A percentile compares a stretch with the other conserved stretches of the same genome.
phyloP scores from a whole-genome alignment of 2,329 filamentous ascomycete species.

The Aureobasidium vineae region DNA sequence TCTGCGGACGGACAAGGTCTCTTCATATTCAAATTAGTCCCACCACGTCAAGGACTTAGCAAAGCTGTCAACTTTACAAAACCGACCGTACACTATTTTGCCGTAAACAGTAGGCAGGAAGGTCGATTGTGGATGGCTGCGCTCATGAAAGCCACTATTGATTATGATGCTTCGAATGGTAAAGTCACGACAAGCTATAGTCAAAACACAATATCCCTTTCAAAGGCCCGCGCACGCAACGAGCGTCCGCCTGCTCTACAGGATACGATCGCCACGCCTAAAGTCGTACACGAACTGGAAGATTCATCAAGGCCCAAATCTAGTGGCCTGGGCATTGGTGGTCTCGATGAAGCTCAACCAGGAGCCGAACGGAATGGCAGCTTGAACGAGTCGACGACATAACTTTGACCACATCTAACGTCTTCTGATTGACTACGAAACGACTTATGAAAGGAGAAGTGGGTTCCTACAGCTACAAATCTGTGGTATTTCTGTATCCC shows the following conservation, averaged over 20 bases:
- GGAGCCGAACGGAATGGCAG: conserved; percentile 14
- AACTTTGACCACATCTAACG: conserved; percentile 1
- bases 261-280: conserved; percentile 26
- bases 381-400: neutral
- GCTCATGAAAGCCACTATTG: conserved; percentile 97
- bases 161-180: conserved; percentile 70
- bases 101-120: conserved; percentile 83
- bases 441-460: conserved; percentile 18
- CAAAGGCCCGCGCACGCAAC: conserved; percentile 82
- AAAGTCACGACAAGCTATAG: conserved; percentile 90
- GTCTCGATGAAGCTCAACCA: conserved; percentile 27
- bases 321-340: conserved; percentile 33
- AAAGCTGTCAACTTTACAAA: conserved; percentile 97
- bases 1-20: conserved; percentile 51
- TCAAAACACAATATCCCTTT: conserved; percentile 91
- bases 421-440: conserved; percentile 16
- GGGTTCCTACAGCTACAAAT: conserved; percentile 4
- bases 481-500: conserved; percentile 22
- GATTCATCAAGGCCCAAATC: conserved; percentile 6
- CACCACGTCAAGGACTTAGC: conserved; percentile 80
- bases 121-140: conserved; percentile 98
- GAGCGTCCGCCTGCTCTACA: conserved; percentile 84
- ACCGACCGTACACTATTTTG: conserved; percentile 96
- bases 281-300: conserved; percentile 12
- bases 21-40: conserved; percentile 98